Conservation (phyloP, 345 rosid genomes). For the Mallotus nudiflorus region DNA sequence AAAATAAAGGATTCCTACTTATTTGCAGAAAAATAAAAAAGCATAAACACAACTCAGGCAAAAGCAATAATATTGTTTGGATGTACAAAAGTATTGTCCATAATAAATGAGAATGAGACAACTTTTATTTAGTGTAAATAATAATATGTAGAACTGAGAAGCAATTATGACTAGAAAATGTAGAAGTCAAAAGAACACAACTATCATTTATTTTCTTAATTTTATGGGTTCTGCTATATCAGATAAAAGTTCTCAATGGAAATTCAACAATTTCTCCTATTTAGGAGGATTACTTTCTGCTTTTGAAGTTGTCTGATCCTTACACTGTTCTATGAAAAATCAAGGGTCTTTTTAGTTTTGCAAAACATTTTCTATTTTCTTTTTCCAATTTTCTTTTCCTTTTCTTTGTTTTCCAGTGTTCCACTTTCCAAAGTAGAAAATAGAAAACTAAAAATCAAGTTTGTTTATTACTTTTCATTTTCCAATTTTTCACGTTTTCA, state of each 20-base stretch:
- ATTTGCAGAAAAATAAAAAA: conserved; percentile 8
- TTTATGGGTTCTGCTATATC: background rate
- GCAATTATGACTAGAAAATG: background rate
- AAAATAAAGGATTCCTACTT: conserved; percentile 20
- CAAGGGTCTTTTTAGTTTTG: background rate
- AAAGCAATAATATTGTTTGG: background rate
- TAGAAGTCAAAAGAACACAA: background rate
- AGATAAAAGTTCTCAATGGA: background rate
- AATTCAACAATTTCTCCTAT: background rate
- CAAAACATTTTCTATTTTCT: no score
- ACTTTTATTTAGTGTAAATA: no score
- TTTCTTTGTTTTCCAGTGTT: no score
- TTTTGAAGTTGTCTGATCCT: background rate
- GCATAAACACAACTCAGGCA: background rate
- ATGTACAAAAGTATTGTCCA: background rate
- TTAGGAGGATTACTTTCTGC: background rate
- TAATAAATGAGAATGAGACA: no score
- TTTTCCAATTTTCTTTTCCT: no score
- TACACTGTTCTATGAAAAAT: background rate
- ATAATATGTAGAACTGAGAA: no score
- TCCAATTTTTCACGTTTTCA: no score
- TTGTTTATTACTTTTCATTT: no score
- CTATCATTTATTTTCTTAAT: background rate
- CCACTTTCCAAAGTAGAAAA: no score
- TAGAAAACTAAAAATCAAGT: no score